phyloP scores from a whole-genome alignment of 192 early-diverging fungal genomes.

The Backusella australiensis region DNA sequence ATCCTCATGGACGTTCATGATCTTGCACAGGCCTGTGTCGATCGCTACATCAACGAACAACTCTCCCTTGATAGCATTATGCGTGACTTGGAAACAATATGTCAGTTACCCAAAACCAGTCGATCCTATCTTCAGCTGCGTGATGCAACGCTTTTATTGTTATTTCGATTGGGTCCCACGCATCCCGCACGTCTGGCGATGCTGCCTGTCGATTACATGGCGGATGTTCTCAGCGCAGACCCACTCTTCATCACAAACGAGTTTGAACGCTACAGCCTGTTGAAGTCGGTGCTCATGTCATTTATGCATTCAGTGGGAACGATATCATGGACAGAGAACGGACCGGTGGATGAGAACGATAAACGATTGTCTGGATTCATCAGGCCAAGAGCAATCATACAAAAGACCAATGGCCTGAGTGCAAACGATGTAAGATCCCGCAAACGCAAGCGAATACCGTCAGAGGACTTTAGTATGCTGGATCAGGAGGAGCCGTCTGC shows the following conservation, averaged over 20 bases:
- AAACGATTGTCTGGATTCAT: slow-evolving; percentile 31
- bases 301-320: slow-evolving; percentile 34
- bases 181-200: slow-evolving; percentile 16
- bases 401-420: background rate
- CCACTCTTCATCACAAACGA: slow-evolving; percentile 29
- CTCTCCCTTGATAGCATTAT: slow-evolving; percentile 22
- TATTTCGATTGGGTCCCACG: slow-evolving; percentile 28
- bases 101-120: slow-evolving; percentile 26
- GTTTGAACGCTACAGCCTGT: slow-evolving; percentile 28
- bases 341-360: slow-evolving; percentile 21
- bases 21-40: slow-evolving; percentile 19
- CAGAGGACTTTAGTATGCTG: slow-evolving; percentile 14
- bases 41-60: slow-evolving; percentile 20
- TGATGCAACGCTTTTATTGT: slow-evolving; percentile 27
- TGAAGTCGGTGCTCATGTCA: slow-evolving; percentile 18
- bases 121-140: slow-evolving; percentile 26
- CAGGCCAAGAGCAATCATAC: background rate
- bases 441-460: slow-evolving; percentile 29
- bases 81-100: slow-evolving; percentile 28
- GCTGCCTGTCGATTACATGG: slow-evolving; percentile 32
- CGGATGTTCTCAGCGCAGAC: slow-evolving; percentile 33
- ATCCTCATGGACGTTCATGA: slow-evolving; percentile 29
- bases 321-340: slow-evolving; percentile 25
- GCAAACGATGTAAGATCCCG: slow-evolving; percentile 7
- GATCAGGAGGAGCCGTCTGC: background rate